These are phyloP conservation scores for Ogataea hybrid DNA, from an alignment of 1,139 yeast genomes.

Conservation along the genomic window DNA sequence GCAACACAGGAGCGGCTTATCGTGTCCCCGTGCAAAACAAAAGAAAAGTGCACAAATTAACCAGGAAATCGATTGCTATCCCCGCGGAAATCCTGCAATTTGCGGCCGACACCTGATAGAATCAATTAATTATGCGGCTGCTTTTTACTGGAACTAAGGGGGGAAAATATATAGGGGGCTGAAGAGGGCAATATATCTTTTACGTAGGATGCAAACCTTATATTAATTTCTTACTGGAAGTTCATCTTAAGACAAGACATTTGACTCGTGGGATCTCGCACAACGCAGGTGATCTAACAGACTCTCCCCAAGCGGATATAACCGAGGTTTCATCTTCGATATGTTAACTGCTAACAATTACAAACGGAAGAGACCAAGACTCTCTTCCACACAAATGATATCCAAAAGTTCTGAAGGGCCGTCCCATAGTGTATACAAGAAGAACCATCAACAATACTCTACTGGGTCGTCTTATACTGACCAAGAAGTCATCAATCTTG, in stretches of 20 bases:
- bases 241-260: not conserved
- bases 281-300: no score
- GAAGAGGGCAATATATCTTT: conserved; percentile 10
- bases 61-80: conserved; percentile 8
- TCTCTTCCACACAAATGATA: conserved; percentile 17
- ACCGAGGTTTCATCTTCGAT: not conserved
- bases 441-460: conserved; percentile 22
- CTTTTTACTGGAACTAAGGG: not conserved
- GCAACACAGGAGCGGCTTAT: conserved; percentile 6
- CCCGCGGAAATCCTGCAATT: conserved; percentile 4
- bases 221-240: not conserved
- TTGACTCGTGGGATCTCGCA: not conserved
- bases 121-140: conserved; percentile 10
- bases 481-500: conserved; percentile 34
- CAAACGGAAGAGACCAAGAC: conserved; percentile 35
- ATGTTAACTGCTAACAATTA: conserved; percentile 19
- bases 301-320: no score
- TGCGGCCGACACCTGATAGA: conserved; percentile 1
- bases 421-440: conserved; percentile 6
- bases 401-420: conserved; percentile 8
- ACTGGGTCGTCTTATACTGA: conserved; percentile 8
- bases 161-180: conserved; percentile 7
- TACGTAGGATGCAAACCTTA: conserved; percentile 1
- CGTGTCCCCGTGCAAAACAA: conserved; percentile 10
- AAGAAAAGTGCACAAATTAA: conserved; percentile 2